These are phyloP conservation scores for Trifolium repens DNA, from an alignment of 306 rosid species.

Conservation along the genomic window DNA sequence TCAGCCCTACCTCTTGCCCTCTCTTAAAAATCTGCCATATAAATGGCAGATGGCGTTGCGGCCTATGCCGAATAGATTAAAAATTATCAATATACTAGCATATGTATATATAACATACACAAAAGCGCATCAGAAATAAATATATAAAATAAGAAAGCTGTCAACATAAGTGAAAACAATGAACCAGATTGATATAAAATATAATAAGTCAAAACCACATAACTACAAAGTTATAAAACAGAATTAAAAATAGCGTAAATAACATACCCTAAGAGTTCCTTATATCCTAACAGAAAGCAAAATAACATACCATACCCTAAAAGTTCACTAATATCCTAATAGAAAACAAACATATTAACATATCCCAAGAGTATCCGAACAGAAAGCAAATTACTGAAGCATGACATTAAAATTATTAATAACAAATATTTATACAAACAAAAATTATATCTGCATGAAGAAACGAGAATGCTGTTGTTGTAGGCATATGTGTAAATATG, in stretches of 20 bases:
- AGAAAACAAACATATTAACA: conserved; percentile 8
- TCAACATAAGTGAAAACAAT: background rate
- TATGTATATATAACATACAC: background rate
- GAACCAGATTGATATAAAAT: background rate
- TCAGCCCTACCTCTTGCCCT: background rate
- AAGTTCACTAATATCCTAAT: background rate
- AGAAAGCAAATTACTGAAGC: background rate
- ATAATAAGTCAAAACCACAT: background rate
- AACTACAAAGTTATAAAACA: background rate
- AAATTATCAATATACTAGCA: background rate
- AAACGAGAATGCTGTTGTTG: conserved; percentile 11
- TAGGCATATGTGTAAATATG: conserved; percentile 1
- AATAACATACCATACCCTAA: conserved; percentile 1
- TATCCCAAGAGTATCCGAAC: background rate
- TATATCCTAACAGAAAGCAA: background rate
- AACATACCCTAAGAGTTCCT: background rate
- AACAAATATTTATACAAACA: background rate
- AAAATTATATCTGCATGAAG: background rate
- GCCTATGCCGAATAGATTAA: background rate
- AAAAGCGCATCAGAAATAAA: background rate
- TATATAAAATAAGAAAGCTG: background rate
- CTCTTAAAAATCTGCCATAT: background rate
- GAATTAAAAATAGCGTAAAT: background rate
- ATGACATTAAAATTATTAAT: background rate
- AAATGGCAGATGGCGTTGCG: background rate